Evolutionary conservation across 345 rosid genomes (phyloP).

Genomic region (Linum trigynum): DNA sequence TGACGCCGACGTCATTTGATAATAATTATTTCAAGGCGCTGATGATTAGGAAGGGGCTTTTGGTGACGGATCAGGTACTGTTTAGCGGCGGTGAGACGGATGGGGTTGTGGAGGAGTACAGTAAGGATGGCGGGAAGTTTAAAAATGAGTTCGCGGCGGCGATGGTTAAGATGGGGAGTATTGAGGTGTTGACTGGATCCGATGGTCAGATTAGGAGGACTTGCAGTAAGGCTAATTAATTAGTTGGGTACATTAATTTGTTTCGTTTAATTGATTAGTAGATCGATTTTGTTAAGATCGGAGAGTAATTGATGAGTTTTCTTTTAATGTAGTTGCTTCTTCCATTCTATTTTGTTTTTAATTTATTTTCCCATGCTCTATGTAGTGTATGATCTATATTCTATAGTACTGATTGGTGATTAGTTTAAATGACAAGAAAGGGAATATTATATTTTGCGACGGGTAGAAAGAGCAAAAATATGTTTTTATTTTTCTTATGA

Average conservation of each 20-base stretch:
- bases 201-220: neutral
- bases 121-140: neutral
- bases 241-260: neutral
- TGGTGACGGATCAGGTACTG: neutral
- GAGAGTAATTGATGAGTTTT: no score
- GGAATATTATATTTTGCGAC: no score
- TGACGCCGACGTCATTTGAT: neutral
- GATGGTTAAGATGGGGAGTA: conserved; percentile 2
- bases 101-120: neutral
- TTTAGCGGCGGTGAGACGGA: neutral
- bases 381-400: no score
- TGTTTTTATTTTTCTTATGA: no score
- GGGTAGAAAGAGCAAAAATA: no score
- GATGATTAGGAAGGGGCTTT: neutral
- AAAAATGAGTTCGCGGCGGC: neutral
- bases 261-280: neutral
- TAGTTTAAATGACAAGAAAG: no score
- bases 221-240: neutral
- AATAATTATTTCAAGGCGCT: neutral
- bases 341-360: no score
- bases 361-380: no score
- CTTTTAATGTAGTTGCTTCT: no score
- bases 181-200: neutral
- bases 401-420: no score
- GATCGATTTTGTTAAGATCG: no score